Evolutionary conservation across 441 rosid genomes (phyloP).

Genomic region (Daphne laureola): DNA sequence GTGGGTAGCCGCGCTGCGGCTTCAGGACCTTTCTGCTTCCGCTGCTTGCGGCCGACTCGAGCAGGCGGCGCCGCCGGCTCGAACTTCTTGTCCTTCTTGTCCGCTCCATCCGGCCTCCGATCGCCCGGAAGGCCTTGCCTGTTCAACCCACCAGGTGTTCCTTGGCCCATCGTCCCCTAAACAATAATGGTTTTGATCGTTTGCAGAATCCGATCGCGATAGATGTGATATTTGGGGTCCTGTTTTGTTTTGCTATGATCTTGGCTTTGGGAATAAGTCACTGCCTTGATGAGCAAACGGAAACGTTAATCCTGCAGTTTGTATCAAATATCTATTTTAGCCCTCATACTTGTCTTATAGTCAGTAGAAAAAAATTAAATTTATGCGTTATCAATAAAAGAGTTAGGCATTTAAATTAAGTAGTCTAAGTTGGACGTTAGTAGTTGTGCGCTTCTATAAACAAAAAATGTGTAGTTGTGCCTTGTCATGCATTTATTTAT

Average conservation of each 20-base stretch:
- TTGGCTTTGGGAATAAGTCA: constrained; percentile 28
- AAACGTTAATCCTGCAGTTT: too few species aligned
- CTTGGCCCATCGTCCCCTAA: constrained; percentile 46
- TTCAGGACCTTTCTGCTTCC: constrained; percentile 86
- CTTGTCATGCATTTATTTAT: too few species aligned
- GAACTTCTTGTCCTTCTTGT: constrained; percentile 59
- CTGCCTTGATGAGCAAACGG: too few species aligned
- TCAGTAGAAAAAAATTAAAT: too few species aligned
- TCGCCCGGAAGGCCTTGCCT: constrained; percentile 39
- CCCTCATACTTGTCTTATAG: too few species aligned
- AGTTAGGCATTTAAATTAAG: too few species aligned
- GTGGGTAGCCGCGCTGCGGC: constrained; percentile 86
- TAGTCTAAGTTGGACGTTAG: too few species aligned
- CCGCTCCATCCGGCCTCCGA: constrained; percentile 48
- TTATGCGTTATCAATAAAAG: too few species aligned
- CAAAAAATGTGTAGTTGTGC: too few species aligned
- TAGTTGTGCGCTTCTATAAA: too few species aligned
- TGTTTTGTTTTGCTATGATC: neutral
- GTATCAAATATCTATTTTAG: too few species aligned
- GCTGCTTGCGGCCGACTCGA: constrained; percentile 84
- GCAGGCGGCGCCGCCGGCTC: constrained; percentile 90
- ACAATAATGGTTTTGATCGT: neutral
- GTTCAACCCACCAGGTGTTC: constrained; percentile 54
- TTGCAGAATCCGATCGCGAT: neutral
- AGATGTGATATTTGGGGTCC: neutral